A percentile compares a stretch with the other conserved stretches of the same genome.
Conservation (phyloP, 768 basidiomycete genomes). For the Termitomyces sp. region DNA sequence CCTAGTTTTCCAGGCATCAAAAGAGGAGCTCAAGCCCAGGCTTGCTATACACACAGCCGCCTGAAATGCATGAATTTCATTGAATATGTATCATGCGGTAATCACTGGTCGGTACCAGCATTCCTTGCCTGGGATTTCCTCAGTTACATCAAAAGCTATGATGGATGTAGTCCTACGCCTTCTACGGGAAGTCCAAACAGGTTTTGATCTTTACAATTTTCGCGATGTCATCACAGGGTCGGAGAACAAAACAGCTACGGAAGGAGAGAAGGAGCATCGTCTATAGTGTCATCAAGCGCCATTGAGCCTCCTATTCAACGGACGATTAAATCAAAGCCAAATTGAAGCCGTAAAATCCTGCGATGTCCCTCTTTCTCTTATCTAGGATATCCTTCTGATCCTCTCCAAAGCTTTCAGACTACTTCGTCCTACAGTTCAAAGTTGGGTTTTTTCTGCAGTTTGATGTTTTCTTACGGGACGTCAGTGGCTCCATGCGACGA, state of each 20-base stretch:
- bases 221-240: constrained; percentile 40
- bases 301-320: background rate
- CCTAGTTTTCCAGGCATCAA: constrained; percentile 42
- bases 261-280: background rate
- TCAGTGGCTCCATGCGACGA: constrained; percentile 37
- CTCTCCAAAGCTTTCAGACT: background rate
- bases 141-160: constrained; percentile 61
- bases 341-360: constrained; percentile 40
- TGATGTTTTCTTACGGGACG: constrained; percentile 56
- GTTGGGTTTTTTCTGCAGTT: constrained; percentile 50
- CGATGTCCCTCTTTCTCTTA: constrained; percentile 41
- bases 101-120: constrained; percentile 39
- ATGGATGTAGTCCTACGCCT: constrained; percentile 53
- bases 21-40: constrained; percentile 51
- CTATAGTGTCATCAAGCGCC: background rate
- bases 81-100: constrained; percentile 47
- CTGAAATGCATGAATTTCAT: constrained; percentile 64
- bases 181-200: constrained; percentile 31
- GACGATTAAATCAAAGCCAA: constrained; percentile 50
- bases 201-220: constrained; percentile 46
- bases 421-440: constrained; percentile 57
- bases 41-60: constrained; percentile 52
- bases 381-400: constrained; percentile 24
- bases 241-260: background rate
- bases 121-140: background rate